phyloP scores from a whole-genome alignment of 2,329 filamentous ascomycete genomes.

The Sclerotinia borealis region DNA sequence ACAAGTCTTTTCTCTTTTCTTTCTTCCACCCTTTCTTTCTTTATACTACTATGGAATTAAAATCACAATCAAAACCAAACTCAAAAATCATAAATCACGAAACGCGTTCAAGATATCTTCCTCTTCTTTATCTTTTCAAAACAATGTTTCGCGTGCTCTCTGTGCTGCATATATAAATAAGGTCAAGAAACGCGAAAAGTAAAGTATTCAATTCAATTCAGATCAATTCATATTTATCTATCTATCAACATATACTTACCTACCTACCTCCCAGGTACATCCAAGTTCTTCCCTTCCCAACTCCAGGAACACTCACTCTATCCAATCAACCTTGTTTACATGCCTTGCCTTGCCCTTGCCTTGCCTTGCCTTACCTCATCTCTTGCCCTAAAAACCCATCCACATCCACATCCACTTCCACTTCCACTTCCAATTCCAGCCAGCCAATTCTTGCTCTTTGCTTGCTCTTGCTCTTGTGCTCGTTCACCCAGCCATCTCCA shows the following conservation, averaged over 20 bases:
- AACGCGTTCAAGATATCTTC: background rate
- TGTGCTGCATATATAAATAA: background rate
- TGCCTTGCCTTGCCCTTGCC: too few relatives aligned
- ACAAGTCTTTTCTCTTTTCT: background rate
- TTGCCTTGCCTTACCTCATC: background rate
- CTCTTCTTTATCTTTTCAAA: background rate
- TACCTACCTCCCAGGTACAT: background rate
- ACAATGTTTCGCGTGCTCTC: background rate
- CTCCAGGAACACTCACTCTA: background rate
- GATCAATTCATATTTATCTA: background rate
- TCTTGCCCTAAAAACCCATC: background rate
- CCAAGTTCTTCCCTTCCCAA: background rate
- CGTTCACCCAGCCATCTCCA: background rate
- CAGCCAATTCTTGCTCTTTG: too few relatives aligned
- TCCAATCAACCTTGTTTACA: background rate
- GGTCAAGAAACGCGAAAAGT: background rate
- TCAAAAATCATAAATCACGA: background rate
- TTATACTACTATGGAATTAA: too few relatives aligned
- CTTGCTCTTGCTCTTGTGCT: too few relatives aligned
- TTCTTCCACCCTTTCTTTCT: background rate
- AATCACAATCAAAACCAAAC: too few relatives aligned
- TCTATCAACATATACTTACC: background rate
- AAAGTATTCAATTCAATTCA: background rate
- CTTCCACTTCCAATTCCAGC: too few relatives aligned
- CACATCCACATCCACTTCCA: too few relatives aligned